Percentiles rank a stretch among this genome's conserved stretches.
These are phyloP conservation scores for Blepharisma japonicum DNA, from an alignment of 73 alveolate genomes.

Conservation along the genomic window DNA sequence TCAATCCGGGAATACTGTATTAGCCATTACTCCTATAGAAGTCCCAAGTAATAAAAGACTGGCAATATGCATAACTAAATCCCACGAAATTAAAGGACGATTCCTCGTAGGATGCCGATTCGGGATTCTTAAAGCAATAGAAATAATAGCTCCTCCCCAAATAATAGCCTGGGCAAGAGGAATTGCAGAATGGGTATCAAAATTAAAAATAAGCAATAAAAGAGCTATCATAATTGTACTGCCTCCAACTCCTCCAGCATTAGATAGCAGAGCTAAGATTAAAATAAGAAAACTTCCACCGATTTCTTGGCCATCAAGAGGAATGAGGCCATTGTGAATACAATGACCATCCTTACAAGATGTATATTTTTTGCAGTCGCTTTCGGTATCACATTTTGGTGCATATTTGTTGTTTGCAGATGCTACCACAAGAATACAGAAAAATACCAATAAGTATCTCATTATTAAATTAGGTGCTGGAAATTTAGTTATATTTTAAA, in stretches of 20 bases:
- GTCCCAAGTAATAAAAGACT: not conserved
- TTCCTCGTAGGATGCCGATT: not conserved
- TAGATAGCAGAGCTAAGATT: not conserved
- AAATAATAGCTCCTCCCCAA: not conserved
- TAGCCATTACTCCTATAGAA: slow-evolving; percentile 2
- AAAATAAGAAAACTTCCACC: not conserved
- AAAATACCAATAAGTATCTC: too few relatives aligned
- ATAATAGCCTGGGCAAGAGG: not conserved
- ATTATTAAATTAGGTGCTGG: too few relatives aligned
- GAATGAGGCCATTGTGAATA: not conserved
- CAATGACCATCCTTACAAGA: not conserved
- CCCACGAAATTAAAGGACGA: not conserved
- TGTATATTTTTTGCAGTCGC: too few relatives aligned
- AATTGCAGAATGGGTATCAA: not conserved
- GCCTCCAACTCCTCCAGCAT: slow-evolving; percentile 21
- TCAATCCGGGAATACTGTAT: not conserved
- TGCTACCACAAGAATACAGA: too few relatives aligned
- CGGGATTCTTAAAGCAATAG: not conserved
- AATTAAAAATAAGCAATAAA: not conserved
- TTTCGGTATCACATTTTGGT: too few relatives aligned
- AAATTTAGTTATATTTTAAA: too few relatives aligned
- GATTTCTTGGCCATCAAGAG: not conserved
- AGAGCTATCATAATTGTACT: not conserved
- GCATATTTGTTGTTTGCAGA: too few relatives aligned
- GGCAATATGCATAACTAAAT: not conserved